These are phyloP conservation scores for Thuidium tamariscinum DNA, from an alignment of 225 moss, liverwort and hornwort genomes.

Conservation along the genomic window DNA sequence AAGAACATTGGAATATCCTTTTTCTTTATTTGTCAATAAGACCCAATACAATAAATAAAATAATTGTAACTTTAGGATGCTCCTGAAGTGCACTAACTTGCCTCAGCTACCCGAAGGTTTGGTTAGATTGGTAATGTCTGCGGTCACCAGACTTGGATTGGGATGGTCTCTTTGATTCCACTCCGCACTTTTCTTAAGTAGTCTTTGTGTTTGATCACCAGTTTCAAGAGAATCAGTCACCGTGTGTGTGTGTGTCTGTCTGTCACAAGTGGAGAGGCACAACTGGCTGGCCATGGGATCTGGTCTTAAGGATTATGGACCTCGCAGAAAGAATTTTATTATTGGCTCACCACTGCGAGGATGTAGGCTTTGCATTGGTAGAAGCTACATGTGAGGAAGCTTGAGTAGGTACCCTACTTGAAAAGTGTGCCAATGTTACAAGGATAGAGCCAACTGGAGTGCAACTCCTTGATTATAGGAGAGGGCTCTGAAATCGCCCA, in stretches of 20 bases:
- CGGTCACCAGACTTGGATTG: no score
- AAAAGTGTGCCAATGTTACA: background rate
- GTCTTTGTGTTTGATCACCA: background rate
- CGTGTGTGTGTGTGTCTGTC: background rate
- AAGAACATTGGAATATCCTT: background rate
- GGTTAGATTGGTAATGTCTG: background rate
- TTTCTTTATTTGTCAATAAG: no score
- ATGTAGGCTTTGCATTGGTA: rapidly evolving
- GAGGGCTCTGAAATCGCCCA: no score
- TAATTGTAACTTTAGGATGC: no score
- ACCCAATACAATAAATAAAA: no score
- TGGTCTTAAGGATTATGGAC: background rate
- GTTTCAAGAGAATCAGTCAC: no score
- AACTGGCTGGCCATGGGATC: rapidly evolving
- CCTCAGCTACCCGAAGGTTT: background rate
- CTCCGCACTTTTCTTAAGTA: background rate
- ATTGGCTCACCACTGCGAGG: rapidly evolving
- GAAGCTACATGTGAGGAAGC: background rate
- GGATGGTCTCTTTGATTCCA: background rate
- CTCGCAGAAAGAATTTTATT: background rate
- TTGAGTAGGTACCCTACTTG: rapidly evolving
- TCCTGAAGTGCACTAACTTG: background rate
- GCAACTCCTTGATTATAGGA: rapidly evolving
- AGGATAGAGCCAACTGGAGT: rapidly evolving
- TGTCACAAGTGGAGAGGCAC: background rate